Percentiles rank a stretch among this genome's conserved stretches.
These are phyloP conservation scores for Neurospora tetraspora DNA, from an alignment of 495 filamentous ascomycete genomes.

Conservation along the genomic window DNA sequence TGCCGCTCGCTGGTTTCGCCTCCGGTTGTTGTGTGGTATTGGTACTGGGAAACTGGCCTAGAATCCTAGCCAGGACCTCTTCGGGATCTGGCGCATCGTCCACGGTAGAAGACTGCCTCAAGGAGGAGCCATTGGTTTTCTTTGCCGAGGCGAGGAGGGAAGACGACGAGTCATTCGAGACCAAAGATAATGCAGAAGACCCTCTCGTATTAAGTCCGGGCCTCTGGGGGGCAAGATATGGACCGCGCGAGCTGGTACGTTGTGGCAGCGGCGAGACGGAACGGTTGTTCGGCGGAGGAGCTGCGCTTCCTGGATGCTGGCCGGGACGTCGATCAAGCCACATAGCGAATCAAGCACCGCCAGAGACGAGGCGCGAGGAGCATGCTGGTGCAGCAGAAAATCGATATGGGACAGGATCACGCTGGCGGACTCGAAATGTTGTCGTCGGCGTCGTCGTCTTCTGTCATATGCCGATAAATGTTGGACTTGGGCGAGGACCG, in stretches of 20 bases:
- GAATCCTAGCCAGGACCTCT: conserved; percentile 58
- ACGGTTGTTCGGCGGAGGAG: conserved; percentile 43
- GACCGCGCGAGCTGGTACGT: conserved; percentile 46
- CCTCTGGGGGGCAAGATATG: conserved; percentile 43
- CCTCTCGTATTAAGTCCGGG: conserved; percentile 52
- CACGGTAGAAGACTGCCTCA: conserved; percentile 47
- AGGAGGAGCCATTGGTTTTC: conserved; percentile 53
- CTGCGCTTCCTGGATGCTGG: conserved; percentile 53
- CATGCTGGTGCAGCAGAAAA: background rate
- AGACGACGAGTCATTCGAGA: conserved; percentile 61
- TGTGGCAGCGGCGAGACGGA: conserved; percentile 58
- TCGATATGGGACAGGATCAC: background rate
- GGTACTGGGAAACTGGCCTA: conserved; percentile 40
- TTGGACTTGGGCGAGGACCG: background rate
- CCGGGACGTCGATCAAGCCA: conserved; percentile 81
- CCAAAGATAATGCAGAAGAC: conserved; percentile 49
- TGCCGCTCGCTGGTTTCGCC: conserved; percentile 11
- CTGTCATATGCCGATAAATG: background rate
- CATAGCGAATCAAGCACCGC: conserved; percentile 40
- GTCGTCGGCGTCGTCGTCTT: background rate
- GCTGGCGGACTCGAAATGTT: background rate
- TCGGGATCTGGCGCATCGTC: conserved; percentile 58
- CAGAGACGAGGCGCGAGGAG: background rate
- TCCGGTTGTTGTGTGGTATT: background rate
- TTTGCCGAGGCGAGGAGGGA: conserved; percentile 55